Conservation (phyloP, 768 basidiomycete species). For the Russula vinacea region DNA sequence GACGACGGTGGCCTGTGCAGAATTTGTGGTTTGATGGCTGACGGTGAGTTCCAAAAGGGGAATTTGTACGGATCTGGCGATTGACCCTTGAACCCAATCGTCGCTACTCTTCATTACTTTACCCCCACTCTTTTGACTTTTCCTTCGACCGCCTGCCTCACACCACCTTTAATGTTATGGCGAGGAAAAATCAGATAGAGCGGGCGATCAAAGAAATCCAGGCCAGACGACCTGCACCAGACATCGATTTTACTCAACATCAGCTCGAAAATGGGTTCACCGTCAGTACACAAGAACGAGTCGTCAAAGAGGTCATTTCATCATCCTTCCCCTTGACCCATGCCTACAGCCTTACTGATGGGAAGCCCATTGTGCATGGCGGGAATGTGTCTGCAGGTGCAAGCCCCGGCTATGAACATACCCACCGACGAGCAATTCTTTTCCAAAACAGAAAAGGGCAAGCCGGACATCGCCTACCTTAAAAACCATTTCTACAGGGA, state of each 20-base stretch:
- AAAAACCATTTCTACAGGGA: constrained; percentile 99
- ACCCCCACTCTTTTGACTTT: background rate
- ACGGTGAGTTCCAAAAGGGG: background rate
- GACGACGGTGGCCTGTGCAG: background rate
- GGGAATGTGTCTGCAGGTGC: constrained; percentile 57
- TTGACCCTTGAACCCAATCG: constrained; percentile 5
- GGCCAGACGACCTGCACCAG: constrained; percentile 48
- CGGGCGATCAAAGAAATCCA: constrained; percentile 65
- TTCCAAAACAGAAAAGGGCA: constrained; percentile 74
- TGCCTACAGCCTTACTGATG: background rate
- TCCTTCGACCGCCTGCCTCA: background rate
- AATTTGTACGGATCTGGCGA: constrained; percentile 5
- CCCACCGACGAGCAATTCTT: constrained; percentile 96
- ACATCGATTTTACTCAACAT: constrained; percentile 90
- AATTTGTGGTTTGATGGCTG: too few species aligned
- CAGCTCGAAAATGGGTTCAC: constrained; percentile 87
- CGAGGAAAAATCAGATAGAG: constrained; percentile 49
- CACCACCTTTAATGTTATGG: constrained; percentile 19
- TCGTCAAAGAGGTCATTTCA: constrained; percentile 84
- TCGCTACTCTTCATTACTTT: background rate
- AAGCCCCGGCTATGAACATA: constrained; percentile 92
- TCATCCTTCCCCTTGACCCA: background rate
- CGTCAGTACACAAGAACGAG: constrained; percentile 91
- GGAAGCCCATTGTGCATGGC: background rate
- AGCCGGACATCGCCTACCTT: constrained; percentile 92